These are phyloP conservation scores for Persicaria tinctoria DNA, from an alignment of 148 eudicot species.

Conservation along the genomic window DNA sequence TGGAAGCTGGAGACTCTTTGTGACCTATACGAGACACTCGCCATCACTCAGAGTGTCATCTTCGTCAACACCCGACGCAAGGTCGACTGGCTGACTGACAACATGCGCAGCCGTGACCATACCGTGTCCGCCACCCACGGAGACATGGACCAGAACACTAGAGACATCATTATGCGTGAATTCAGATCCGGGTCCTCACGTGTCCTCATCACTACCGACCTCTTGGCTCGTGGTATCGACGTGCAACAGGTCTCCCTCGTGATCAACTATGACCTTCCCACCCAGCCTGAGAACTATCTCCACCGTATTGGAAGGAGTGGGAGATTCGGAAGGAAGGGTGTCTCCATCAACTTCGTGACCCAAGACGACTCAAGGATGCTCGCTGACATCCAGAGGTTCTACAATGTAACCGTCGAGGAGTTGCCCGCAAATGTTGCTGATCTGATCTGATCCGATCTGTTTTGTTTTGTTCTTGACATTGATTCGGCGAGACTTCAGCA, in stretches of 20 bases:
- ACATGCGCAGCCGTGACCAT: slow-evolving; percentile 40
- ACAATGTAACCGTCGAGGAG: slow-evolving; percentile 40
- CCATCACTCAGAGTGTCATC: slow-evolving; percentile 46
- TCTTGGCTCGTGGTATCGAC: slow-evolving; percentile 44
- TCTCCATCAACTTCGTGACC: slow-evolving; percentile 42
- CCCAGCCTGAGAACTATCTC: slow-evolving; percentile 42
- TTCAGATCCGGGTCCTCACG: slow-evolving; percentile 42
- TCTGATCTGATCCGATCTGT: slow-evolving; percentile 29
- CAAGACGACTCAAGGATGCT: slow-evolving; percentile 38
- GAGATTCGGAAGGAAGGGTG: slow-evolving; percentile 44
- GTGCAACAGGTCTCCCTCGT: slow-evolving; percentile 45
- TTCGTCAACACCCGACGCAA: slow-evolving; percentile 43
- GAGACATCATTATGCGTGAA: slow-evolving; percentile 44
- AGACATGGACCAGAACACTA: slow-evolving; percentile 48
- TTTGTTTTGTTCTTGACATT: background rate
- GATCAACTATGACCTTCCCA: slow-evolving; percentile 37
- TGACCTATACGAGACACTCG: slow-evolving; percentile 34
- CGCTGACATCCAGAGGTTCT: slow-evolving; percentile 41
- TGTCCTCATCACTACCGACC: slow-evolving; percentile 41
- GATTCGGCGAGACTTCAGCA: background rate
- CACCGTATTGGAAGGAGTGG: slow-evolving; percentile 42
- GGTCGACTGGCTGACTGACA: slow-evolving; percentile 48
- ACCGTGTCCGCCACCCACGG: slow-evolving; percentile 47
- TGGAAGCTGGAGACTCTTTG: slow-evolving; percentile 40
- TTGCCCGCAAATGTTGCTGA: slow-evolving; percentile 46